Conservation (phyloP, 495 filamentous ascomycete species). For the Penicillium parvum region DNA sequence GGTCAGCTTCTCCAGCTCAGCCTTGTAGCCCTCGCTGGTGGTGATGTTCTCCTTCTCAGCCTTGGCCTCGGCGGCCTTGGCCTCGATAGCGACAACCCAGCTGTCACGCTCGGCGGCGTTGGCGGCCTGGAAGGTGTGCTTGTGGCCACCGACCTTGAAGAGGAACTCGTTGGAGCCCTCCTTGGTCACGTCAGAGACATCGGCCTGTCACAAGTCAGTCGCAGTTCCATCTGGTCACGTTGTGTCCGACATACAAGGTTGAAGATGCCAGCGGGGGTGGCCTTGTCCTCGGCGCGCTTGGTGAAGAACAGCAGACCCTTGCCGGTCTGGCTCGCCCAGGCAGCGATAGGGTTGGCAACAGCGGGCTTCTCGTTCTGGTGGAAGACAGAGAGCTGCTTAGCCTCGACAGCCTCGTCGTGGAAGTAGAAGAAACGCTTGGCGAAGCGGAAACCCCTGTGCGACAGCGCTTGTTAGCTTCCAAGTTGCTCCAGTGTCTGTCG, state of each 20-base stretch:
- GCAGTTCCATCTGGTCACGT: background rate
- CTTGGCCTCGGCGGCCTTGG: conserved; percentile 74
- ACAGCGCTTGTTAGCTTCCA: conserved; percentile 14
- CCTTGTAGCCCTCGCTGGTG: conserved; percentile 74
- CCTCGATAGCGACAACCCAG: conserved; percentile 77
- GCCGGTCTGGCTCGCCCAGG: conserved; percentile 89
- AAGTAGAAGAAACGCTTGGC: conserved; percentile 92
- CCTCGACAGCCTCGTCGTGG: conserved; percentile 71
- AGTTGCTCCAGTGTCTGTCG: background rate
- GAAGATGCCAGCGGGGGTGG: conserved; percentile 71
- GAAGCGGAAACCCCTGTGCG: conserved; percentile 55
- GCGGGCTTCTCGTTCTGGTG: conserved; percentile 80
- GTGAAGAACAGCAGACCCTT: conserved; percentile 92
- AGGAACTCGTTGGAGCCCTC: conserved; percentile 74
- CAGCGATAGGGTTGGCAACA: conserved; percentile 69
- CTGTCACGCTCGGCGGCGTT: conserved; percentile 75
- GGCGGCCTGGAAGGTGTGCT: conserved; percentile 83
- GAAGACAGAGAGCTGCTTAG: conserved; percentile 68
- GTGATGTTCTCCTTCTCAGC: conserved; percentile 62
- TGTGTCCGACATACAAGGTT: conserved; percentile 62
- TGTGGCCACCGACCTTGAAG: conserved; percentile 78
- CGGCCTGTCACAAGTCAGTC: conserved; percentile 52
- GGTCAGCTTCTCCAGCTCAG: conserved; percentile 63
- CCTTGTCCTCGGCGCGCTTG: conserved; percentile 81
- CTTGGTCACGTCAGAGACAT: conserved; percentile 72